phyloP scores from a whole-genome alignment of 768 basidiomycete species.

The Russula earlei region DNA sequence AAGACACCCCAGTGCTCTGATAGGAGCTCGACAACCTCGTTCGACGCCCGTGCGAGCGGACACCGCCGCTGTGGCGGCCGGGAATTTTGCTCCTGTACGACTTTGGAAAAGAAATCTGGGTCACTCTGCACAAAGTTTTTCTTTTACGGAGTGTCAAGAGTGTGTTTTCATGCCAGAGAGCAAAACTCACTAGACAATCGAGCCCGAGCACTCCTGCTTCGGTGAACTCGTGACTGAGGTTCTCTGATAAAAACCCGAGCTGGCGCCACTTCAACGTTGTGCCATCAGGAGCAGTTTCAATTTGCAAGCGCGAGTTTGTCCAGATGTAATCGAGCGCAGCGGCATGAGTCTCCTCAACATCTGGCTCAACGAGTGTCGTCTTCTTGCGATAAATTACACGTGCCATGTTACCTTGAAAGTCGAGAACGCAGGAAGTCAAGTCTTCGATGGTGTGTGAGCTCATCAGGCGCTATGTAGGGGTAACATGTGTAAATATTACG shows the following conservation, averaged over 20 bases:
- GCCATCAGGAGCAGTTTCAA: conserved; percentile 41
- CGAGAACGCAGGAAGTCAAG: conserved; percentile 71
- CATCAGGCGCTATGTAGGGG: conserved; percentile 58
- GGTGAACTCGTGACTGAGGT: conserved; percentile 64
- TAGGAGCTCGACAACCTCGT: conserved; percentile 75
- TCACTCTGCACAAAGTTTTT: conserved; percentile 59
- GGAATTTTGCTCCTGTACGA: conserved; percentile 71
- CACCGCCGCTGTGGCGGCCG: conserved; percentile 67
- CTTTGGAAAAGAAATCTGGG: conserved; percentile 68
- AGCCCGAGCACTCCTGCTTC: conserved; percentile 75
- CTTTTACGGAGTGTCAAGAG: conserved; percentile 28
- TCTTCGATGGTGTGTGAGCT: conserved; percentile 73
- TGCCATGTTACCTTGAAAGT: conserved; percentile 81
- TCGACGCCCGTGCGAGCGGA: conserved; percentile 75
- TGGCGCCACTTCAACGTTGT: conserved; percentile 59
- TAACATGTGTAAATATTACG: conserved; percentile 1
- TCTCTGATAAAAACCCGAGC: conserved; percentile 70
- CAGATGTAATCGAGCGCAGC: conserved; percentile 59
- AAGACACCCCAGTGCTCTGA: conserved; percentile 82
- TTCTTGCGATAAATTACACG: conserved; percentile 75
- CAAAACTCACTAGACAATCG: conserved; percentile 58
- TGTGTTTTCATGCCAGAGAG: neutral
- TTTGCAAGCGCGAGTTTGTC: conserved; percentile 47
- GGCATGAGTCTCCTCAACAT: conserved; percentile 47
- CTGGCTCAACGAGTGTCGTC: conserved; percentile 65